Conservation (phyloP, 495 filamentous ascomycete species). For the Parathielavia hyrcaniae region DNA sequence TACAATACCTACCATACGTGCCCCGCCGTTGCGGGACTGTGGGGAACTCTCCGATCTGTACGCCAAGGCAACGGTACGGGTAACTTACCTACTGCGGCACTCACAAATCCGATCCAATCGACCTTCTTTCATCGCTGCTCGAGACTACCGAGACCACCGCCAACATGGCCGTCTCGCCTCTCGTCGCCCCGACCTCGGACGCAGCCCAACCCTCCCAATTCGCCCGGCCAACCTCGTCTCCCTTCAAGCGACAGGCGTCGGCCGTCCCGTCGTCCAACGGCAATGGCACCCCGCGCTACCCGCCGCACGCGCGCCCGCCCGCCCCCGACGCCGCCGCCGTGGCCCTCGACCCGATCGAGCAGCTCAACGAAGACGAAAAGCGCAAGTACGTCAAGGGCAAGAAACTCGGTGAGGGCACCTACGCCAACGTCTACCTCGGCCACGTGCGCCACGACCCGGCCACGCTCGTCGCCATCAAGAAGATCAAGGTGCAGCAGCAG, state of each 20-base stretch:
- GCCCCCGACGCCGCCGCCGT: slow-evolving; percentile 12
- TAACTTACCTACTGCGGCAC: no score
- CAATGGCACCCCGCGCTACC: slow-evolving; percentile 26
- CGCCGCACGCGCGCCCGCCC: slow-evolving; percentile 12
- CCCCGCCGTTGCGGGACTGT: no score
- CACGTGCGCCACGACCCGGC: slow-evolving; percentile 62
- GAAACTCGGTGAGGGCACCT: slow-evolving; percentile 93
- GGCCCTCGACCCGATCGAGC: slow-evolving; percentile 63
- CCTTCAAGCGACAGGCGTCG: slow-evolving; percentile 25
- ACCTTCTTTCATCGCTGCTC: background rate
- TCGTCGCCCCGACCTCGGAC: slow-evolving; percentile 23
- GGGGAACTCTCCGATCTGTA: no score
- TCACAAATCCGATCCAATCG: no score
- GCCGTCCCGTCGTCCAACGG: slow-evolving; percentile 21
- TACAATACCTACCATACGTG: no score
- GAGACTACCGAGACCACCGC: background rate
- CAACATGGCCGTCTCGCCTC: slow-evolving; percentile 38
- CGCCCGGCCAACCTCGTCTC: slow-evolving; percentile 14
- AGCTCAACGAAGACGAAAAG: slow-evolving; percentile 82
- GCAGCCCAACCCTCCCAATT: slow-evolving; percentile 14
- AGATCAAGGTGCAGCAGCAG: slow-evolving; percentile 90
- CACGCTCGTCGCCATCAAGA: slow-evolving; percentile 85
- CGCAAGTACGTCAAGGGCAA: slow-evolving; percentile 84
- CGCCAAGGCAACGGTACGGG: no score
- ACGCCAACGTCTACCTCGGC: slow-evolving; percentile 89